Conservation (phyloP, 2,329 filamentous ascomycete genomes). For the Penicillium sp. region DNA sequence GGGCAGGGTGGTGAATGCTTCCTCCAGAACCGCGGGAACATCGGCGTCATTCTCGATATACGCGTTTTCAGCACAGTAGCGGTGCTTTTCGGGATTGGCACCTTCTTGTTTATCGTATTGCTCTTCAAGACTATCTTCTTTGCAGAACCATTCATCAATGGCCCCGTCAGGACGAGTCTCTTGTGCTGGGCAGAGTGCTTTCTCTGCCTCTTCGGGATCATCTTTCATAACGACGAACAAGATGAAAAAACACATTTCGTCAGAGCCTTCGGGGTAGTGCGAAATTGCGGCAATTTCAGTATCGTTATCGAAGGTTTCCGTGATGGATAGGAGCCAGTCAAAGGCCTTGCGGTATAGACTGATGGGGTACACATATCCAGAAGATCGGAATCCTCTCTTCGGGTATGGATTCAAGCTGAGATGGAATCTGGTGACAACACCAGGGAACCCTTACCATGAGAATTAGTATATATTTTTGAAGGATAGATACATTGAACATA, state of each 20-base stretch:
- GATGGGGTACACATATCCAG: constrained; percentile 51
- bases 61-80: constrained; percentile 54
- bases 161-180: constrained; percentile 40
- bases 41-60: constrained; percentile 52
- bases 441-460: constrained; percentile 44
- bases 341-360: constrained; percentile 48
- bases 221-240: constrained; percentile 21
- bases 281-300: constrained; percentile 28
- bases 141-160: constrained; percentile 39
- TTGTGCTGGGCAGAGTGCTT: constrained; percentile 15
- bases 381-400: constrained; percentile 28
- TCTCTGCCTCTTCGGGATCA: constrained; percentile 9
- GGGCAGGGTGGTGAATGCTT: constrained; percentile 51
- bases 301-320: constrained; percentile 13
- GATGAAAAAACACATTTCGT: constrained; percentile 24
- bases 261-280: constrained; percentile 36
- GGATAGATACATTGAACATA: background rate
- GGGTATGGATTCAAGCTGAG: constrained; percentile 38
- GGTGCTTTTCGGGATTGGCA: constrained; percentile 51
- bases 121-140: constrained; percentile 23
- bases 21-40: constrained; percentile 46
- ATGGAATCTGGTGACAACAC: constrained; percentile 54
- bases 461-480: background rate
- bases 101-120: constrained; percentile 45
- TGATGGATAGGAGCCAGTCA: constrained; percentile 45